Conservation (phyloP, 352 stramenopile genomes). For the Globisporangium cystogenes region DNA sequence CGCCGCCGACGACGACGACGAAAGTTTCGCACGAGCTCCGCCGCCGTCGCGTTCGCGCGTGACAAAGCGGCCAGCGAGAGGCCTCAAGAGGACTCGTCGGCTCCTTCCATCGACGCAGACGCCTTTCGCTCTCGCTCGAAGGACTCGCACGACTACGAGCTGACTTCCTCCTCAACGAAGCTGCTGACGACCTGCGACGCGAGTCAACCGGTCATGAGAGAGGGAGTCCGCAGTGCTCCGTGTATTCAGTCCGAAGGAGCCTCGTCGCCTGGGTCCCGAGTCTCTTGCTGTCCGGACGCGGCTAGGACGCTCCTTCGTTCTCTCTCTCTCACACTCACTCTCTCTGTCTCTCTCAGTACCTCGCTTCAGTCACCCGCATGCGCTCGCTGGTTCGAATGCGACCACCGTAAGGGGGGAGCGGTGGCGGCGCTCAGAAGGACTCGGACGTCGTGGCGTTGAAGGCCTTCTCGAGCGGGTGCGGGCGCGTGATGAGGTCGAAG, state of each 20-base stretch:
- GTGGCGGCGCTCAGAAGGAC: constrained; percentile 8
- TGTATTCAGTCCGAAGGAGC: neutral
- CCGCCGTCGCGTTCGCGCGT: too few relatives aligned
- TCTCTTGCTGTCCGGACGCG: neutral
- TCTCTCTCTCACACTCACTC: neutral
- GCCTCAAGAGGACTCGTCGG: too few relatives aligned
- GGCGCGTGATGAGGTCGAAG: constrained; percentile 91
- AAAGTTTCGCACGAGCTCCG: too few relatives aligned
- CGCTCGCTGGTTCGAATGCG: neutral
- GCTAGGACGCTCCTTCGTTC: neutral
- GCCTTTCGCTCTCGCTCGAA: too few relatives aligned
- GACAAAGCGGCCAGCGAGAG: too few relatives aligned
- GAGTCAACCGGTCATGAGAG: too few relatives aligned
- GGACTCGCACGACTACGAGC: too few relatives aligned
- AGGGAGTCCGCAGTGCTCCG: too few relatives aligned
- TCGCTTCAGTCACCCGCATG: neutral
- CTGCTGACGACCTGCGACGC: too few relatives aligned
- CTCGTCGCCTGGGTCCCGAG: neutral
- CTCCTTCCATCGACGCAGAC: too few relatives aligned
- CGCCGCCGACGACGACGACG: too few relatives aligned
- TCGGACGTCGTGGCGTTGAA: constrained; percentile 18
- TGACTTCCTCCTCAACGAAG: neutral
- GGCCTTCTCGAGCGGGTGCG: constrained; percentile 73
- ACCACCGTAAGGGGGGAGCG: too few relatives aligned
- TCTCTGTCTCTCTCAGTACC: neutral